A percentile compares a stretch with the other conserved stretches of the same genome.
phyloP scores from a whole-genome alignment of 1,139 yeast species.

The Torulaspora globosa region DNA sequence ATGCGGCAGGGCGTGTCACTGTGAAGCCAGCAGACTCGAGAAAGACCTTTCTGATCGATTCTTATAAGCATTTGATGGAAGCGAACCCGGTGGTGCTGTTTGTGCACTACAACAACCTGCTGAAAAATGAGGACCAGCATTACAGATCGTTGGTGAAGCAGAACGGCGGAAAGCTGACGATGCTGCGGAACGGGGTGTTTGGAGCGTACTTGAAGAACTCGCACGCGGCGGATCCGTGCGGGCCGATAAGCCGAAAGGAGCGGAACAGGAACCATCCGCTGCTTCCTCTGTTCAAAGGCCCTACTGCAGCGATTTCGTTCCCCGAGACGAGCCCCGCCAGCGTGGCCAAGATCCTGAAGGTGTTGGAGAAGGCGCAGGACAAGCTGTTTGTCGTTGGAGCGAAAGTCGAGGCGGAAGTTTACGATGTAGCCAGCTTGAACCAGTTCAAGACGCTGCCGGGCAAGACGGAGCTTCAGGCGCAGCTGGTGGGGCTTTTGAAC shows the following conservation, averaged over 20 bases:
- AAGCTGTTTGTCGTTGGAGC: conserved; percentile 82
- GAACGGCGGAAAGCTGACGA: conserved; percentile 62
- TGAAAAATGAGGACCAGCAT: conserved; percentile 60
- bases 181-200: conserved; percentile 65
- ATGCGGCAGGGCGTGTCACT: conserved; percentile 34
- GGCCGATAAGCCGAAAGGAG: conserved; percentile 47
- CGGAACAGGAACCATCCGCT: conserved; percentile 58
- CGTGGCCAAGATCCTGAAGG: conserved; percentile 58
- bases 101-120: conserved; percentile 78
- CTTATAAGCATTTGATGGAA: conserved; percentile 68
- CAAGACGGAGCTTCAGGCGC: conserved; percentile 67
- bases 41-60: conserved; percentile 79
- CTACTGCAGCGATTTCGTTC: conserved; percentile 76
- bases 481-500: conserved; percentile 80
- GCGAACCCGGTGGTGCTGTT: conserved; percentile 65
- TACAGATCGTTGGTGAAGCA: conserved; percentile 59
- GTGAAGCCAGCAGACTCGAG: conserved; percentile 56
- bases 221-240: conserved; percentile 67
- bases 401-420: conserved; percentile 58
- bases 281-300: conserved; percentile 68
- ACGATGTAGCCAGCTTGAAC: conserved; percentile 52
- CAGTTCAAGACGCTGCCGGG: conserved; percentile 70
- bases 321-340: conserved; percentile 64
- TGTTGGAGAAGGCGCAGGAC: conserved; percentile 62
- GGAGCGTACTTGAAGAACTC: conserved; percentile 72